Base-by-base conservation (phyloP, 768 basidiomycete genomes). In the Suillus sp. region DNA sequence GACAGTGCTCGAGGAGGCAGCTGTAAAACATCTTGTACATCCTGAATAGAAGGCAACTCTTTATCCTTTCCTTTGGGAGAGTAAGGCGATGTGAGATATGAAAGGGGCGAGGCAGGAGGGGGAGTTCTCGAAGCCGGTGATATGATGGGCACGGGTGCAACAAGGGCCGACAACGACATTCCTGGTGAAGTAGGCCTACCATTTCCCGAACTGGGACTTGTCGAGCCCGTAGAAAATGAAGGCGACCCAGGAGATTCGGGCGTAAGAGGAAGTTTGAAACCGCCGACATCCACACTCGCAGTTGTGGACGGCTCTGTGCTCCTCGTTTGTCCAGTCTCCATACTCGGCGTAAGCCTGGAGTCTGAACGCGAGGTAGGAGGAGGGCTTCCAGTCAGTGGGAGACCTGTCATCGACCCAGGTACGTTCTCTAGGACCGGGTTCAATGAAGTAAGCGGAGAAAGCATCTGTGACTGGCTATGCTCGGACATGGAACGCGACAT, bases 21-120 rank as follows among this genome's bases (percentile, higher is more conserved):
- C 32, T 67, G 60, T 37, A 56, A 34, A 11, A 40, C 40, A 37
- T 54, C 45, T 34, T 74, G 75, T n/a, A 74, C 18, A 58, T 57
- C 72, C 56, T 75, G 72, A 51, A 75, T 75, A 51, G 75, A 76
- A 18, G 74, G 74, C 10, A 75, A 60, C 27, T 75, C 74, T 54
- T 75, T 75, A 60, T 75, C 75, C 54, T 72, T 53, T 22, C 38
- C 61, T 35, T 59, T 43, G 25, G 74, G 37, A 20, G 74, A 75
- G 59, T 75, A 68, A 0, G 74, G 75, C 7, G 81, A 83, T 38
- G 79, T 77, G 60, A 80, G 63, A 51, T 77, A 55, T 20, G 75
- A 75, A 56, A 72, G 74, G 37, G 67, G 59, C 9, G 74, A 75
- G 35, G 60, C 50, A n/a, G 64, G 63, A 32, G 54, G 45, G 25